phyloP scores from a whole-genome alignment of 2,329 filamentous ascomycete species.

The Cercospora zeina region DNA sequence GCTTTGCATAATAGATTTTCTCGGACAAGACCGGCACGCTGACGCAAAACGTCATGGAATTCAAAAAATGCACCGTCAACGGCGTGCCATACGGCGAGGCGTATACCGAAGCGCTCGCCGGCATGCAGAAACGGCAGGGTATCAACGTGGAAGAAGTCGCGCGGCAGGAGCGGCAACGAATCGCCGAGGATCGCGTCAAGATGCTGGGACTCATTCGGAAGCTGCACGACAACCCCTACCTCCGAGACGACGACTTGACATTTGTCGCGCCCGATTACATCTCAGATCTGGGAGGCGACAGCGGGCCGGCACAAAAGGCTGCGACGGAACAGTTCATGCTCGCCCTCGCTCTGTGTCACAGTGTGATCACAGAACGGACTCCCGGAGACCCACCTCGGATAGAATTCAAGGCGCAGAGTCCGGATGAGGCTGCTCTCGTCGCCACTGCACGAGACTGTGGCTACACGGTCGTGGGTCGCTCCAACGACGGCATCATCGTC shows the following conservation, averaged over 20 bases:
- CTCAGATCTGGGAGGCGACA: slow-evolving; percentile 74
- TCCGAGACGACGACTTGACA: slow-evolving; percentile 84
- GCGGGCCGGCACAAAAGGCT: slow-evolving; percentile 71
- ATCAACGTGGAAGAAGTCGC: slow-evolving; percentile 81
- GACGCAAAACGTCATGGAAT: slow-evolving; percentile 96
- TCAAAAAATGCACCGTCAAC: slow-evolving; percentile 97
- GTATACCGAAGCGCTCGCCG: slow-evolving; percentile 94
- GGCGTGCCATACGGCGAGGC: slow-evolving; percentile 96
- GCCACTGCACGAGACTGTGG: slow-evolving; percentile 93
- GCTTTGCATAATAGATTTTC: slow-evolving; percentile 61
- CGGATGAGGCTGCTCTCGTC: slow-evolving; percentile 92
- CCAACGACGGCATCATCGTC: slow-evolving; percentile 76
- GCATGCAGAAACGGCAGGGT: slow-evolving; percentile 90
- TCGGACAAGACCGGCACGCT: slow-evolving; percentile 90
- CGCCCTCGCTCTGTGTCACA: slow-evolving; percentile 91
- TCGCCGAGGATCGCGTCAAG: slow-evolving; percentile 70
- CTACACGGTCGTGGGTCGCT: slow-evolving; percentile 83
- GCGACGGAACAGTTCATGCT: slow-evolving; percentile 93
- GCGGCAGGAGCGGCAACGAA: slow-evolving; percentile 70
- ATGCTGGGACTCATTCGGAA: slow-evolving; percentile 73
- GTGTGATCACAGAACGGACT: slow-evolving; percentile 85
- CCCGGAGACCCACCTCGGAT: slow-evolving; percentile 90
- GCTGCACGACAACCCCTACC: slow-evolving; percentile 84
- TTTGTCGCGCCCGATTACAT: slow-evolving; percentile 92
- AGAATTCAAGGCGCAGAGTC: slow-evolving; percentile 94